Base-by-base conservation (phyloP, 1,284 basidiomycete genomes). In the Paramarasmius palmivorus region DNA sequence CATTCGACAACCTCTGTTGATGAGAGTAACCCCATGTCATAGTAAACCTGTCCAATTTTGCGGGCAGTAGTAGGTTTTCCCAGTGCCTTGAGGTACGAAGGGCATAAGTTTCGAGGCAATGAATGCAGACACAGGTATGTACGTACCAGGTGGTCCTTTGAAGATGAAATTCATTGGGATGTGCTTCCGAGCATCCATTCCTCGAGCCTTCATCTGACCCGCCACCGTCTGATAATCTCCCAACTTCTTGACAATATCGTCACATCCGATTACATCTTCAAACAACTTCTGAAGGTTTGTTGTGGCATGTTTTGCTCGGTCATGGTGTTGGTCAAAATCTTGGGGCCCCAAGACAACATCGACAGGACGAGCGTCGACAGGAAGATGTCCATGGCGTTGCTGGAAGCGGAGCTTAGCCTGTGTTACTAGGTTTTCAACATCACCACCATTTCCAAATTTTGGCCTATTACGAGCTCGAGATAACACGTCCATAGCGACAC, bases 81-180 rank as follows among this genome's bases (percentile, higher is more conserved):
- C 79, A 4, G 78, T 80, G 5, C 77, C 77, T 78, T 36, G 6
- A 39, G 12, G 29, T 32, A 6, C 6, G 29, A 12, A 32, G 17
- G 10, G 1, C n/a, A 15, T 14, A 35, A n/a, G 23, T 19, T 36
- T n/a, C 35, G 41, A 19, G 26, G 32, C 57, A 40, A 15, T 47
- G 20, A 19, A 19, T 17, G 25, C 5, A 10, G 39, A 4, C 34
- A 37, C 4, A 38, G 17, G 17, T 7, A 22, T 15, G 14, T 20
- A 56, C 64, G 53, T 57, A 81, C 84, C 85, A 59, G 86, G 86
- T 6, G 86, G 86, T 0, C 86, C 86, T 58, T 83, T 88, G 73
- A 88, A 88, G 2, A 88, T 71, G 59, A 87, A 88, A 54, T 76
- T 86, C 5, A 81, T 88, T 0, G 86, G 85, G 22, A 88, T 78